Conservation (phyloP, 2,329 filamentous ascomycete species). For the Fusarium marasasianum region DNA sequence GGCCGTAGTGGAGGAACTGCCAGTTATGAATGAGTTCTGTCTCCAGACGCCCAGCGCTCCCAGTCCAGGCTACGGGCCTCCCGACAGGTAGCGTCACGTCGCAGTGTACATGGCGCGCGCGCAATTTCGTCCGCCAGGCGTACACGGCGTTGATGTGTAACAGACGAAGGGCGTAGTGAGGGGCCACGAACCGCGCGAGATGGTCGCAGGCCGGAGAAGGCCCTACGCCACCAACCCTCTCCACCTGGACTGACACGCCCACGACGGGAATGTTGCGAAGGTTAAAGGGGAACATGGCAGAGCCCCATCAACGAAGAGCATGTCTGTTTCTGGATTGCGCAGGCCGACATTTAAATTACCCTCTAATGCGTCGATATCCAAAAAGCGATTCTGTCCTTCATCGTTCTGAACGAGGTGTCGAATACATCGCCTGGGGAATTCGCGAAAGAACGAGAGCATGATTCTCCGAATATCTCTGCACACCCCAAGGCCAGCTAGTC, state of each 20-base stretch:
- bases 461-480: neutral
- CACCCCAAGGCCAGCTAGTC: neutral
- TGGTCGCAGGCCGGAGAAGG: neutral
- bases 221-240: neutral
- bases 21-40: neutral
- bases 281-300: neutral
- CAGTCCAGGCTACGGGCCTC: neutral
- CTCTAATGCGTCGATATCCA: neutral
- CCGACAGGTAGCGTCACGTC: neutral
- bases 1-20: neutral
- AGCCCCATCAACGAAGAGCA: neutral
- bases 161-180: neutral
- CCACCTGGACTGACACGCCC: rapidly evolving
- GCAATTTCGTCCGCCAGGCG: rapidly evolving
- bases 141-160: no score
- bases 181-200: neutral
- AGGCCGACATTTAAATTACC: rapidly evolving
- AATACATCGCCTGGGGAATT: neutral
- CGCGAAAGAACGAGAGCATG: neutral
- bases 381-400: neutral
- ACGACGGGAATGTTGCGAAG: neutral
- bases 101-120: rapidly evolving
- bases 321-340: neutral
- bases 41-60: neutral
- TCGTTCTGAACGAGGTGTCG: neutral